Conservation (phyloP, 306 rosid genomes). For the Cicer bijugum region DNA sequence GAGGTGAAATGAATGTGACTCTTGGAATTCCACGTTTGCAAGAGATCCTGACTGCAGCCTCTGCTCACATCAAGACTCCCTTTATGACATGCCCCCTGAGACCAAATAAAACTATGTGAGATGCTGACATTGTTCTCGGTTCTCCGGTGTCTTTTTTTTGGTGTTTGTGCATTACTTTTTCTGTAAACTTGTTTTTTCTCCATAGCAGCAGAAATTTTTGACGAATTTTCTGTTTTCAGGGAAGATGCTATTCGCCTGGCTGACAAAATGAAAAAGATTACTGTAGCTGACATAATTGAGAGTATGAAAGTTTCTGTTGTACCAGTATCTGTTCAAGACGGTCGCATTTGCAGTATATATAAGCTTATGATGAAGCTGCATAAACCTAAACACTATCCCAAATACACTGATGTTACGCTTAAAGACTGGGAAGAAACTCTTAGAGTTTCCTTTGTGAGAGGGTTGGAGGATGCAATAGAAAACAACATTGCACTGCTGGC, state of each 20-base stretch:
- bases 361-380: slow-evolving; percentile 72
- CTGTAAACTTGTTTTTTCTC: slow-evolving; percentile 14
- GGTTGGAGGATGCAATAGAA: slow-evolving; percentile 78
- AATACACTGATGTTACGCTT: slow-evolving; percentile 52
- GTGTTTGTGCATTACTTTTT: slow-evolving; percentile 1
- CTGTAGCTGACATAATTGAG: slow-evolving; percentile 84
- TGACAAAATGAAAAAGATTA: slow-evolving; percentile 77
- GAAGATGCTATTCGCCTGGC: slow-evolving; percentile 67
- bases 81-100: slow-evolving; percentile 90
- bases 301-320: slow-evolving; percentile 70
- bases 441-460: slow-evolving; percentile 62
- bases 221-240: slow-evolving; percentile 57
- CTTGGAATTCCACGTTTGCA: slow-evolving; percentile 96
- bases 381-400: slow-evolving; percentile 69
- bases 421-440: slow-evolving; percentile 76
- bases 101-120: slow-evolving; percentile 67
- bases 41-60: slow-evolving; percentile 87
- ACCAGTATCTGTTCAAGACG: slow-evolving; percentile 50
- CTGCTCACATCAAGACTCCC: slow-evolving; percentile 78
- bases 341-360: slow-evolving; percentile 67
- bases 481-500: slow-evolving; percentile 62
- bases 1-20: slow-evolving; percentile 98
- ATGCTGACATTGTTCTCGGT: slow-evolving; percentile 42
- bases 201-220: not conserved
- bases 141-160: not conserved